Evolutionary conservation across 768 basidiomycete genomes (phyloP), one percentile per base, ranked within the genome.

Genomic region (Phaffia australis): DNA sequence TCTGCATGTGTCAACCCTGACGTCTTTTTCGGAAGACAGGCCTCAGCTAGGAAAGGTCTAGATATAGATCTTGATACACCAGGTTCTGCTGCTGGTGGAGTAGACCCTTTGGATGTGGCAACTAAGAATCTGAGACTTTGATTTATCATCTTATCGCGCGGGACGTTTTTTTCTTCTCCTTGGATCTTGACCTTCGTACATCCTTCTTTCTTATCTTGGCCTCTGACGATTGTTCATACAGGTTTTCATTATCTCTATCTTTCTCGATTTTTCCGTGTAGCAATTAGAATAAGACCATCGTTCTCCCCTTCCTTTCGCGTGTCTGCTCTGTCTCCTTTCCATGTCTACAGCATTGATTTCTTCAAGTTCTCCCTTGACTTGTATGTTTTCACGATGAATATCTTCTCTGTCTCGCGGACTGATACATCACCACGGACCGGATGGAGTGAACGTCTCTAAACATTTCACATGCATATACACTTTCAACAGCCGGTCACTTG

Each of bases 1-100:
- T 87, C 94, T 2, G 85, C 91, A 18, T 95, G 94, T 78, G 93
- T 91, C 0, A 88, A 87, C 63, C 91, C 91, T 14, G 91, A 92
- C 74, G 82, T 90, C 46, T 88, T 89, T 83, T 91, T 91, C 73
- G 64, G 56, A 47, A 61, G 60, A n/a, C 66, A 67, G 19, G 14
- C 9, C 48, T 23, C 46, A 62, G 42, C 42, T 47, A n/a, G 60
- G 48, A n/a, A 62, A 62, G 60, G 29, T 62, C 27, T 42, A 42
- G 35, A 42, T 42, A 4, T 42, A 42, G 47, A 32, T 46, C 23
- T 30, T 9, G 25, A 51, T 23, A 18, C 65, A 14, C 46, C 51
- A 51, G 50, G 58, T 25, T 42, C 52, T 32, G 62, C 60, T 42
- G 54, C 55, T 46, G 49, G 63, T 56, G 47, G 35, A 42, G 35